These are phyloP conservation scores for Pythium grandisporangium DNA, from an alignment of 352 stramenopile species.

Conservation along the genomic window DNA sequence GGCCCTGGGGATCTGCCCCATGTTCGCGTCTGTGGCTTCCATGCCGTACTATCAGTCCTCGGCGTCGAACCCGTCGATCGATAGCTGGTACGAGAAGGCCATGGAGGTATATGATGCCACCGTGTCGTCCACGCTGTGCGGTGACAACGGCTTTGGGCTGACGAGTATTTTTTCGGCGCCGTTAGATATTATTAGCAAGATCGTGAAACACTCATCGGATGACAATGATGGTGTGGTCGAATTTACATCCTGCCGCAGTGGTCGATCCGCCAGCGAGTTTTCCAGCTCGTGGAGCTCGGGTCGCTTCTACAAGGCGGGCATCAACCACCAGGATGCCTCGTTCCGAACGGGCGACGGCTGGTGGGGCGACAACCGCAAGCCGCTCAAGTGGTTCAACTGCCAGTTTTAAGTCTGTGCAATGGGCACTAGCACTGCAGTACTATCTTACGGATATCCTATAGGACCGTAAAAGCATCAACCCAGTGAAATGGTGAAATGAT, in stretches of 20 bases:
- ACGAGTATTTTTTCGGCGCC: constrained; percentile 6
- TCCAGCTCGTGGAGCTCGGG: constrained; percentile 7
- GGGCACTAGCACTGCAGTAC: too few relatives aligned
- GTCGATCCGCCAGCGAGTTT: constrained; percentile 1
- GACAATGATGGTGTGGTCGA: constrained; percentile 22
- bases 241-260: constrained; percentile 12
- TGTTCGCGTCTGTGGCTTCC: constrained; percentile 7
- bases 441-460: too few relatives aligned
- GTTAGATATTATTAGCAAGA: constrained; percentile 2
- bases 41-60: constrained; percentile 9
- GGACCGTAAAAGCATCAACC: too few relatives aligned
- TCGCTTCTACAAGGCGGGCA: constrained; percentile 16
- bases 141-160: constrained; percentile 11
- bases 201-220: constrained; percentile 12
- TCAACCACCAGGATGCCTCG: constrained; percentile 22
- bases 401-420: too few relatives aligned
- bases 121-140: constrained; percentile 17
- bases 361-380: not conserved
- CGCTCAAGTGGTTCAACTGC: constrained; percentile 2
- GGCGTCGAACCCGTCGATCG: constrained; percentile 5
- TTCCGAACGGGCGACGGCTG: not conserved
- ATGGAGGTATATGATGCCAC: not conserved
- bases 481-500: too few relatives aligned
- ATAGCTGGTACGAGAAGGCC: constrained; percentile 6
- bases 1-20: constrained; percentile 12